phyloP scores from a whole-genome alignment of 2,329 filamentous ascomycete species.

The Ceratocystis colombiana region DNA sequence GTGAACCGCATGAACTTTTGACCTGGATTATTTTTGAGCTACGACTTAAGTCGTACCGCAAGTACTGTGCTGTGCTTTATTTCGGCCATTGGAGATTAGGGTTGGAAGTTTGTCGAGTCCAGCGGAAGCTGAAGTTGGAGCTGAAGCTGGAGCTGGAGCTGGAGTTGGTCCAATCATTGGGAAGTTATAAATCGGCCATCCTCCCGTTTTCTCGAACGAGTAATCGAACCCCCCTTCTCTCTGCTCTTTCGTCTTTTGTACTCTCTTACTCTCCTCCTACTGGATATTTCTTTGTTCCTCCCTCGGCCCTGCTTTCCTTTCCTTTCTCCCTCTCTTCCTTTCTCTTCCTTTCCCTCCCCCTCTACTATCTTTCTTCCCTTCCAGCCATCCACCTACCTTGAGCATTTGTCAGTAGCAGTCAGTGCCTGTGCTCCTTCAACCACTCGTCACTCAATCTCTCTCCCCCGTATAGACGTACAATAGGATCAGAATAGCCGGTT shows the following conservation, averaged over 20 bases:
- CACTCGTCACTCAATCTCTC: neutral
- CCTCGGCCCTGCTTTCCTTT: neutral
- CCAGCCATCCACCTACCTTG: neutral
- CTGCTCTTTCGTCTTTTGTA: neutral
- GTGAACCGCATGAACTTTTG: neutral
- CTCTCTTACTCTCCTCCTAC: neutral
- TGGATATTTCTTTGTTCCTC: neutral
- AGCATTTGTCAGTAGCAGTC: neutral
- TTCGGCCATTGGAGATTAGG: neutral
- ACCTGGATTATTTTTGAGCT: neutral
- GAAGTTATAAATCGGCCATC: slow-evolving; percentile 2
- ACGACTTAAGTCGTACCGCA: neutral
- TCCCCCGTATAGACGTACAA: neutral
- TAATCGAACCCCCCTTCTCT: neutral
- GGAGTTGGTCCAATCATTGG: neutral
- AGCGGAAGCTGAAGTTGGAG: neutral
- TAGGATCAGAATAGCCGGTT: neutral
- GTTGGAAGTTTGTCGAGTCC: neutral
- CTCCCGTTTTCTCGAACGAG: neutral
- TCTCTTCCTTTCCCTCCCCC: neutral
- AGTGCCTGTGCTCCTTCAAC: neutral
- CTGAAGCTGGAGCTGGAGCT: too few relatives aligned
- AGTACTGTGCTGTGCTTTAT: neutral
- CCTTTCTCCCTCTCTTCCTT: neutral
- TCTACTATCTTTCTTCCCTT: neutral